These are phyloP conservation scores for Leccinum griseonigrum DNA, from an alignment of 1,284 basidiomycete species.

Conservation along the genomic window DNA sequence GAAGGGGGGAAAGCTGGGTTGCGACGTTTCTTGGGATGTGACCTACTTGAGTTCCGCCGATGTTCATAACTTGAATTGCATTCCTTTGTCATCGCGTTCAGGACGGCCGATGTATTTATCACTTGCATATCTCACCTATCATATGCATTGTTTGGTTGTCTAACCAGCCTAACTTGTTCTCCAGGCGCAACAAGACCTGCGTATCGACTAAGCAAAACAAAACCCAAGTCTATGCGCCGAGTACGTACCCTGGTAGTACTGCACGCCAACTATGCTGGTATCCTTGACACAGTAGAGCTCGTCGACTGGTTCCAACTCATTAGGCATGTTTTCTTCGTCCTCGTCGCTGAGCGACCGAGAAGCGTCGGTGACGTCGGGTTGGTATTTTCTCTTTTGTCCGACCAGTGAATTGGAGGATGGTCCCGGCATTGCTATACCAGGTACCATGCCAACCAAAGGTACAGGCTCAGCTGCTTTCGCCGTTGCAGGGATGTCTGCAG, in stretches of 20 bases:
- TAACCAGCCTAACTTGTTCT: slow-evolving; percentile 71
- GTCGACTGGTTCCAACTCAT: slow-evolving; percentile 49
- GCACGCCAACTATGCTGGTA: slow-evolving; percentile 75
- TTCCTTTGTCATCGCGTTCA: slow-evolving; percentile 43
- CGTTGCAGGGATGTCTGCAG: slow-evolving; percentile 49
- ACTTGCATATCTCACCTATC: slow-evolving; percentile 48
- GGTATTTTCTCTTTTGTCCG: slow-evolving; percentile 39
- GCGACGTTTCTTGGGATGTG: slow-evolving; percentile 71
- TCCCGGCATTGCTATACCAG: slow-evolving; percentile 3
- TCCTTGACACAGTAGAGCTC: slow-evolving; percentile 63
- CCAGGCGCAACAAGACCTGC: slow-evolving; percentile 74
- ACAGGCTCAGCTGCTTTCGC: slow-evolving; percentile 29
- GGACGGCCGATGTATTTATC: neutral
- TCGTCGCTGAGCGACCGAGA: slow-evolving; percentile 26
- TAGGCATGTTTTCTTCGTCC: slow-evolving; percentile 42
- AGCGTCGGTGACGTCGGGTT: slow-evolving; percentile 24
- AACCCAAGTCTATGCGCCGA: neutral
- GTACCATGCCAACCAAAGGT: neutral
- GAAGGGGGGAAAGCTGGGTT: slow-evolving; percentile 60
- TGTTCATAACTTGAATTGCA: slow-evolving; percentile 79
- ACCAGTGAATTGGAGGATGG: slow-evolving; percentile 12
- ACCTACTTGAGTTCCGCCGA: slow-evolving; percentile 70
- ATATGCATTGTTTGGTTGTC: slow-evolving; percentile 68
- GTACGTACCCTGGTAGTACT: slow-evolving; percentile 69
- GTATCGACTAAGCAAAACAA: slow-evolving; percentile 3